A percentile compares a stretch with the other conserved stretches of the same genome.
Evolutionary conservation across 2,329 filamentous ascomycete genomes (phyloP).

Genomic region (Colletotrichum lindemuthianum): DNA sequence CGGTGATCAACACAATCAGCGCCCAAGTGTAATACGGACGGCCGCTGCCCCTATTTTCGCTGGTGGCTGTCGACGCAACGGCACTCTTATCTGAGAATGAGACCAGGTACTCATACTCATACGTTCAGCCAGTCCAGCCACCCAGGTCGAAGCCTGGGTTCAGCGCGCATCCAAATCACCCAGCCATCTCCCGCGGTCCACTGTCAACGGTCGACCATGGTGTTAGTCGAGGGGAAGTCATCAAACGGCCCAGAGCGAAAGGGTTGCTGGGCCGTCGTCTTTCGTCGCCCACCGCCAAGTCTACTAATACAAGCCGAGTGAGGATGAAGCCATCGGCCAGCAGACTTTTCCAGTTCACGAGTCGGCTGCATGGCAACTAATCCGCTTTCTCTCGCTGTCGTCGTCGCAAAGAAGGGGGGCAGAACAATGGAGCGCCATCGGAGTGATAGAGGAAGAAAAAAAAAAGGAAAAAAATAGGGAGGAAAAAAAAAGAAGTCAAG

Average conservation of each 20-base stretch:
- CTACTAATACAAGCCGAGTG: too few species aligned
- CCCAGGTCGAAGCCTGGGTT: constrained; percentile 19
- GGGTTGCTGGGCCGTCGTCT: constrained; percentile 13
- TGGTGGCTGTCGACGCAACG: neutral
- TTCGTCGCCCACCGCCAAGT: too few species aligned
- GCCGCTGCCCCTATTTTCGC: constrained; percentile 13
- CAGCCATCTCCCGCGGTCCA: constrained; percentile 31
- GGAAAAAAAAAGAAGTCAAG: neutral
- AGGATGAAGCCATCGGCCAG: too few species aligned
- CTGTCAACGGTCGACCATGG: neutral
- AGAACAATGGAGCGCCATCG: too few species aligned
- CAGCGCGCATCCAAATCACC: constrained; percentile 35
- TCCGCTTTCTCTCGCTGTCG: neutral
- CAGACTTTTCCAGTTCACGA: too few species aligned
- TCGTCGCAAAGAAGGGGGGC: constrained; percentile 1
- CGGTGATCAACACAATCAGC: constrained; percentile 13
- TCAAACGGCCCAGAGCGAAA: constrained; percentile 11
- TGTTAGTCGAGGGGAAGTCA: constrained; percentile 5
- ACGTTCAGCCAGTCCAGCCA: too few species aligned
- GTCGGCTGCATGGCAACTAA: too few species aligned
- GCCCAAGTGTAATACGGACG: neutral
- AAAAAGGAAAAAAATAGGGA: neutral
- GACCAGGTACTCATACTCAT: neutral
- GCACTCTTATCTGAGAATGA: constrained; percentile 24
- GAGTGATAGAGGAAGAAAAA: neutral